These are phyloP conservation scores for Claviceps quebecensis DNA, from an alignment of 2,329 filamentous ascomycete species.

Conservation along the genomic window DNA sequence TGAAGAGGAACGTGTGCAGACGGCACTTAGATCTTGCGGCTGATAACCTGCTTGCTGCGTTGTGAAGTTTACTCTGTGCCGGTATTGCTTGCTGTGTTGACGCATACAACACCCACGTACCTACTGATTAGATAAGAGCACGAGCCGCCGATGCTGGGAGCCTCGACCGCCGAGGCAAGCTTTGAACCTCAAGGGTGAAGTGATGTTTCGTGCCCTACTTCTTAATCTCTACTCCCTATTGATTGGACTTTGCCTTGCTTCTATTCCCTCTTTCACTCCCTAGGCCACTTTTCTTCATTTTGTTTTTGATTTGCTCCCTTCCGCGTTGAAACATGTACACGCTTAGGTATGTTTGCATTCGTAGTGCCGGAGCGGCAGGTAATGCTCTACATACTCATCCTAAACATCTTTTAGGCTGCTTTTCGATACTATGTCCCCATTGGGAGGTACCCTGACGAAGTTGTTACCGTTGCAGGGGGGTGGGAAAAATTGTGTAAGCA, in stretches of 20 bases:
- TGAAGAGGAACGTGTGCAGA: background rate
- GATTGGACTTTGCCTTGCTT: background rate
- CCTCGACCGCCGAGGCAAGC: background rate
- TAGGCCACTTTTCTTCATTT: background rate
- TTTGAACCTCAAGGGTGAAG: background rate
- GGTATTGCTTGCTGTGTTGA: background rate
- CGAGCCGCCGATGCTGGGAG: background rate
- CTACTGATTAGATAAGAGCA: slow-evolving; percentile 3
- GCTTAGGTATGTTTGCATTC: background rate
- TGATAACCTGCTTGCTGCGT: background rate
- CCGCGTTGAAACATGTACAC: no score
- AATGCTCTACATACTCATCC: background rate
- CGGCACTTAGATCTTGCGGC: background rate
- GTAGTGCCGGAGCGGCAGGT: background rate
- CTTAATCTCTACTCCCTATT: background rate
- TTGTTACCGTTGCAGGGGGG: background rate
- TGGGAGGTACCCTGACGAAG: background rate
- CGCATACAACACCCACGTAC: background rate
- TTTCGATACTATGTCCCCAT: background rate
- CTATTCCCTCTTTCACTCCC: background rate
- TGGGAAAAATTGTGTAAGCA: background rate
- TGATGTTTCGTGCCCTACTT: background rate
- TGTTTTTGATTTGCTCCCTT: no score
- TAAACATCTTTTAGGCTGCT: background rate
- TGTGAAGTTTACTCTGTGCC: background rate